Base-by-base conservation (phyloP, 441 rosid genomes). In the Biscutella laevigata region DNA sequence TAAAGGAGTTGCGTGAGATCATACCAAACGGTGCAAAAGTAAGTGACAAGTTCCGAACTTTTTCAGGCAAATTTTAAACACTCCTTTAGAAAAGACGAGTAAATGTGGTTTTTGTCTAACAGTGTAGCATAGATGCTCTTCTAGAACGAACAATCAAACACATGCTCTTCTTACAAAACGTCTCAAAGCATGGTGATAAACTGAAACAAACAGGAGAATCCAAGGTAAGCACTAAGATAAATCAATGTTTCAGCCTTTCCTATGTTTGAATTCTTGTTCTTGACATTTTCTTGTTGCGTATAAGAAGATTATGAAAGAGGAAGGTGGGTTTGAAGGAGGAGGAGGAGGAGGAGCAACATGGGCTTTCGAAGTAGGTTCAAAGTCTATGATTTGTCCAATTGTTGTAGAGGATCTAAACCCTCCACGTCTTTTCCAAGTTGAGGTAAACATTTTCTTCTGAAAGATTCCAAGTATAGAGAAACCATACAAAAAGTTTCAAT, bases 121-220 rank as follows among this genome's bases (percentile, higher is more conserved):
- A 92, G 96, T 88, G 91, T 73, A 86, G 98, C 79, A 86, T 92
- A 50, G 96, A 92, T 73, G 86, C 96, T 6, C 79, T 92, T 26
- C 79, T 92, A 1, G 98, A 88, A 59, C 91, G 81, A 2, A 91
- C 98, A 19, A 79, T 92, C 74, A 88, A 82, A 73, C 98, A 88
- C 62, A 92, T 92, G 98, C 88, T 86, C 70, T 92, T 92, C 89
- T 77, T 91, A 71, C 96, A 91, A 76, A 81, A 90, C 41, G 94
- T 91, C 59, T 83, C 86, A 0, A 85, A 83, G 78, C 95, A 92
- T 66, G 82, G 89, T 7, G 96, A 92, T 76, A 92, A 88, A 66
- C 78, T 92, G 40, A 81, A 86, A 69, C 86, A 82, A 42, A 77
- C 86, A 0, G 86, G 80, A 14, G 94, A 86, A 65, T 74, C 95